Evolutionary conservation across 2,329 filamentous ascomycete genomes (phyloP).

Genomic region (Claviceps purpurea): DNA sequence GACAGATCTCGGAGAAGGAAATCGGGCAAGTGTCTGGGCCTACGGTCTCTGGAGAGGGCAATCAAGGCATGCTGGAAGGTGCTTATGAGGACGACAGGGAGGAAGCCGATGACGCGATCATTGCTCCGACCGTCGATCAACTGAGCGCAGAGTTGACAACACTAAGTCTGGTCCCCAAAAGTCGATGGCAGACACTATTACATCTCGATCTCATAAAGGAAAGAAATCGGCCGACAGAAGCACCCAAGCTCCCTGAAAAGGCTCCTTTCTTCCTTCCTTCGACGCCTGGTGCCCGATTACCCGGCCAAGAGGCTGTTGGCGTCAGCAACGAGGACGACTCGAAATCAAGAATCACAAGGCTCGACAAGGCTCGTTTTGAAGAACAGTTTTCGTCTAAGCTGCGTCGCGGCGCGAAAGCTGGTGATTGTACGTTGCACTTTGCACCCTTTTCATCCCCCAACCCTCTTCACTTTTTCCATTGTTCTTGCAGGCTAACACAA

Average conservation of each 20-base stretch:
- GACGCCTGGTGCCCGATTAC: conserved; percentile 31
- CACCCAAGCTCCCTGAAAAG: conserved; percentile 83
- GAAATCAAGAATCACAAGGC: conserved; percentile 54
- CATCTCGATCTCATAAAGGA: conserved; percentile 86
- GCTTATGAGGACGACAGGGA: conserved; percentile 50
- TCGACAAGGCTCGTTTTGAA: conserved; percentile 45
- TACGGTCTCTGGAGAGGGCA: conserved; percentile 71
- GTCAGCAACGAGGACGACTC: conserved; percentile 28
- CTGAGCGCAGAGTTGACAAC: conserved; percentile 74
- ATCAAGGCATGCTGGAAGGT: conserved; percentile 60
- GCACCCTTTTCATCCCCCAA: no score
- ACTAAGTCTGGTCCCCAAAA: conserved; percentile 77
- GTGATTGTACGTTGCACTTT: conserved; percentile 40
- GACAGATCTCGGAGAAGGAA: conserved; percentile 68
- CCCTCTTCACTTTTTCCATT: not conserved
- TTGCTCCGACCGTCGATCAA: conserved; percentile 54
- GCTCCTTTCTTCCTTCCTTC: conserved; percentile 90
- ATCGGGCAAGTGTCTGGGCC: conserved; percentile 54
- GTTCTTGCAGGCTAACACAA: conserved; percentile 13
- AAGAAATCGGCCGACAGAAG: conserved; percentile 86
- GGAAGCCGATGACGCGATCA: conserved; percentile 39
- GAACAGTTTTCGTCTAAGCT: conserved; percentile 46
- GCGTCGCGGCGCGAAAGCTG: conserved; percentile 35
- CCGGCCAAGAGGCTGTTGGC: conserved; percentile 20
- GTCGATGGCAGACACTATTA: conserved; percentile 85